Base-by-base conservation (phyloP, 108 stramenopile species). In the Discostella pseudostelligera region DNA sequence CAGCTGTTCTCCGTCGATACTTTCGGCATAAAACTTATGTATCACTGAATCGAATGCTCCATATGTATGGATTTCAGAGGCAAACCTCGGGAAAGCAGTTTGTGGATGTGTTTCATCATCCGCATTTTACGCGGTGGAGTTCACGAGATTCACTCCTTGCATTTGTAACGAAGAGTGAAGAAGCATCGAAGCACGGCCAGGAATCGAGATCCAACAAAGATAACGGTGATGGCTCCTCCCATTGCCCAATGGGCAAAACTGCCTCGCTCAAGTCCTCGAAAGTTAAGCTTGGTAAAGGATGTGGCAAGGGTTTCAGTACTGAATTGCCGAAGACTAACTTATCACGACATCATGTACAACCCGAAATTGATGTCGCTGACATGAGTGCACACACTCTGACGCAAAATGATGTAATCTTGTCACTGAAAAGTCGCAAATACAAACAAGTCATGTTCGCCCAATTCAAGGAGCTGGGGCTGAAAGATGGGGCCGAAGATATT, bases 31-130 rank as follows among this genome's bases (percentile, higher is more conserved):
- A 37, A 1, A 62, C 47, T 3, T 36, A 48, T 14, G 29, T 44
- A n/a, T 62, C 61, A 20, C 10, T 62, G 21, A 32, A 32, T 10
- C 14, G 61, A 16, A 49, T 62, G 61, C 61, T 62, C 16, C 20
- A 62, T 4, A 3, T 62, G 7, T 62, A 62, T 26, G 35, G 42
- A 5, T 62, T 35, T 29, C 47, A 21, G 36, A 47, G 10, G 47
- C 35, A 12, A 12, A 54, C 16, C 29, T 36, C 43, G 2, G 40
- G 43, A 16, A 8, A 24, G 16, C 8, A 16, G 36, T 39, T 39
- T 26, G 37, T 28, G 4, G 48, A 36, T 12, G 47, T 11, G 40
- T 62, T 49, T 48, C 46, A 29, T 1, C 61, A 62, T 39, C 47
- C 61, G 26, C 11, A 62, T 24, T 62, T 62, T 21, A 19, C 32